A percentile compares a stretch with the other conserved stretches of the same genome.
phyloP scores from a whole-genome alignment of 2,329 filamentous ascomycete genomes.

The Hymenoscyphus repandus region DNA sequence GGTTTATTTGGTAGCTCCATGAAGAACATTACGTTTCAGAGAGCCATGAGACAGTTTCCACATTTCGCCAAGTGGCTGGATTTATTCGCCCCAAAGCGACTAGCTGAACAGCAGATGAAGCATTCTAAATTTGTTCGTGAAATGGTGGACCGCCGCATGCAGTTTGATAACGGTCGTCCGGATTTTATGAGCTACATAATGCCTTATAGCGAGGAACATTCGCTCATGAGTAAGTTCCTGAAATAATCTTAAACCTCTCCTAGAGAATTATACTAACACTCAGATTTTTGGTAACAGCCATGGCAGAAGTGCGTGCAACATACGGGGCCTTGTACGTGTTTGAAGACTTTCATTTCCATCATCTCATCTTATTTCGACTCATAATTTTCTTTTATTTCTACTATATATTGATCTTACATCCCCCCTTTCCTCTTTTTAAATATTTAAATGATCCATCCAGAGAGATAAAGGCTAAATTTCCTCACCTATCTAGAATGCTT shows the following conservation, averaged over 20 bases:
- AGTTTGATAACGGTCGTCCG: neutral
- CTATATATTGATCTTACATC: neutral
- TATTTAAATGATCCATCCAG: neutral
- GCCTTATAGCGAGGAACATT: neutral
- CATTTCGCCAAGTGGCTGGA: neutral
- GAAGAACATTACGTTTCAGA: neutral
- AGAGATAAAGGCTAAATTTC: neutral
- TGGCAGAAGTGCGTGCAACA: neutral
- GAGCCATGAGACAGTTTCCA: neutral
- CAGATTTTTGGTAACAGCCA: neutral
- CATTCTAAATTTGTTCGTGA: neutral
- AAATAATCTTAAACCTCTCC: neutral
- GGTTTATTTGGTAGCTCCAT: neutral
- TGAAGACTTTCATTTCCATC: neutral
- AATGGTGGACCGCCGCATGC: neutral
- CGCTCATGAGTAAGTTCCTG: neutral
- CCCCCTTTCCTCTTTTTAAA: neutral
- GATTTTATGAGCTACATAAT: conserved; percentile 4
- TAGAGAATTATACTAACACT: neutral
- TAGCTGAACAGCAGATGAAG: neutral
- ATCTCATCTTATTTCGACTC: neutral
- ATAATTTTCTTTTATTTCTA: neutral
- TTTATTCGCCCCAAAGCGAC: neutral
- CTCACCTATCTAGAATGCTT: conserved; percentile 11
- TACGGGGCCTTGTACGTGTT: neutral